Evolutionary conservation across 2,329 filamentous ascomycete genomes (phyloP).

Genomic region (Fusarium multiceps): DNA sequence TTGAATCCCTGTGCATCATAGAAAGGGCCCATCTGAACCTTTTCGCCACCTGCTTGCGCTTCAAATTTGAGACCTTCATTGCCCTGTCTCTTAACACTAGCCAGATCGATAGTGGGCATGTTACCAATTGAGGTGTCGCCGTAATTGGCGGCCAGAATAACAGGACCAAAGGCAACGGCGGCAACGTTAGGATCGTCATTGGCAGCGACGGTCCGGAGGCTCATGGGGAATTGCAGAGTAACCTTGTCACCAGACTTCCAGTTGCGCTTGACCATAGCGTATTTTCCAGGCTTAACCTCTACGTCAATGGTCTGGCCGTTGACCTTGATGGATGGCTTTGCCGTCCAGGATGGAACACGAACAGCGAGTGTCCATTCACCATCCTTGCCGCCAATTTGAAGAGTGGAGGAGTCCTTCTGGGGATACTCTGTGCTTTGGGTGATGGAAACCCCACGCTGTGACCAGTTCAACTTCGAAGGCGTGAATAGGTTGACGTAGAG

Average conservation of each 20-base stretch:
- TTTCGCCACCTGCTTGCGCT: slow-evolving; percentile 47
- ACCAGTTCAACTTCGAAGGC: slow-evolving; percentile 59
- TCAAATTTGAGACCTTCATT: slow-evolving; percentile 47
- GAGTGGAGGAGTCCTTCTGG: slow-evolving; percentile 52
- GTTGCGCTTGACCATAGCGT: slow-evolving; percentile 53
- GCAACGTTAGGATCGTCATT: slow-evolving; percentile 59
- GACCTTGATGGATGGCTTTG: slow-evolving; percentile 53
- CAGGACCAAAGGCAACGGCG: slow-evolving; percentile 60
- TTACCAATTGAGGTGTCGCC: slow-evolving; percentile 45
- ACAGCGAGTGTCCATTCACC: slow-evolving; percentile 53
- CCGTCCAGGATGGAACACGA: slow-evolving; percentile 61
- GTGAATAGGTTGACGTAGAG: slow-evolving; percentile 64
- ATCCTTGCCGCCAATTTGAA: slow-evolving; percentile 52
- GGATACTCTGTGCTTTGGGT: slow-evolving; percentile 59
- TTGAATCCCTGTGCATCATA: slow-evolving; percentile 57
- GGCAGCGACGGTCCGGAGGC: slow-evolving; percentile 55
- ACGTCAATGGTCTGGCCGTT: slow-evolving; percentile 53
- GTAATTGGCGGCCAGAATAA: slow-evolving; percentile 59
- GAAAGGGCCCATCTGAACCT: slow-evolving; percentile 52
- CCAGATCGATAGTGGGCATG: slow-evolving; percentile 49
- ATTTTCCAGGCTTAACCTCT: slow-evolving; percentile 50
- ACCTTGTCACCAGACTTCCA: slow-evolving; percentile 59
- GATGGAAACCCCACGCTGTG: slow-evolving; percentile 53
- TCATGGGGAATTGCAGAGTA: slow-evolving; percentile 59
- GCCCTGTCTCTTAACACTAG: slow-evolving; percentile 43